phyloP scores from a whole-genome alignment of 441 rosid genomes.

The Populus hybrid region DNA sequence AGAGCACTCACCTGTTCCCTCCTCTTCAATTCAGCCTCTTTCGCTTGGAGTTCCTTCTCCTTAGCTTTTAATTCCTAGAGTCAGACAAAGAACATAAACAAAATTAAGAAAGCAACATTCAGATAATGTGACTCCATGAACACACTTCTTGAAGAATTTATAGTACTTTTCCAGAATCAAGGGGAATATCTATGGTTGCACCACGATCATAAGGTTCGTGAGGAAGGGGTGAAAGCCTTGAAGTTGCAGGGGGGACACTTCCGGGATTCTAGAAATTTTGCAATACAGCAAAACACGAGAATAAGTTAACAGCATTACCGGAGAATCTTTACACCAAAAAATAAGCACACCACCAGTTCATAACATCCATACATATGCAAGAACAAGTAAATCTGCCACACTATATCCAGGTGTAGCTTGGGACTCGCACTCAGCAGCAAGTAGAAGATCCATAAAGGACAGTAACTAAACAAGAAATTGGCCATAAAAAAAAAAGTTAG shows the following conservation, averaged over 20 bases:
- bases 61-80: slow-evolving; percentile 17
- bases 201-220: slow-evolving; percentile 95
- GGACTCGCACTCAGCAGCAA: neutral
- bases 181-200: slow-evolving; percentile 82
- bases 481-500: neutral
- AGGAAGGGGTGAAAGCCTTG: slow-evolving; percentile 93
- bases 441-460: neutral
- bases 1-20: slow-evolving; percentile 55
- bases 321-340: neutral
- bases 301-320: slow-evolving; percentile 11
- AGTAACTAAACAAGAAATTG: neutral
- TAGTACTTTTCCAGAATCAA: slow-evolving; percentile 65
- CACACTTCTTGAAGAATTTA: slow-evolving; percentile 9
- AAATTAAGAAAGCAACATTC: neutral
- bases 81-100: slow-evolving; percentile 4
- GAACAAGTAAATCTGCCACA: neutral
- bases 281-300: slow-evolving; percentile 17
- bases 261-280: slow-evolving; percentile 58
- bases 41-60: slow-evolving; percentile 78
- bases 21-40: slow-evolving; percentile 67
- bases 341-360: neutral
- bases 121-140: neutral
- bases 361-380: neutral
- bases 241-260: too few species aligned
- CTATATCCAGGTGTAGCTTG: neutral